Percentiles rank a stretch among this genome's conserved stretches.
These are phyloP conservation scores for Sinapis alba DNA, from an alignment of 441 rosid genomes.

Conservation along the genomic window DNA sequence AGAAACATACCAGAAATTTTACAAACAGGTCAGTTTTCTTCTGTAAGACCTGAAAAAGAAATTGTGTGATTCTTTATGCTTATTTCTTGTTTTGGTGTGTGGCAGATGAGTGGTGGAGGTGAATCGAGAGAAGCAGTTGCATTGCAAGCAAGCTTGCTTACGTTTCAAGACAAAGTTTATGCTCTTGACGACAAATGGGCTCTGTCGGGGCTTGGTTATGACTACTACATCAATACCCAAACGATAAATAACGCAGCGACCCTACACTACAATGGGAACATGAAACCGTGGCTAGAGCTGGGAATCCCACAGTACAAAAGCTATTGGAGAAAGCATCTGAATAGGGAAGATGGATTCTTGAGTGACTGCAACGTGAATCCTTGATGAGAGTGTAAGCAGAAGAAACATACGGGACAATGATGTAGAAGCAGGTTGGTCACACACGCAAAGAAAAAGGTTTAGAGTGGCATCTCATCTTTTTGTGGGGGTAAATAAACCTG, in stretches of 20 bases:
- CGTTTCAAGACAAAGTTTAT: constrained; percentile 71
- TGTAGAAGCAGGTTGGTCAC: not conserved
- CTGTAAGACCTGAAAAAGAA: not conserved
- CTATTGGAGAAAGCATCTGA: constrained; percentile 82
- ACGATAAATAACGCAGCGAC: constrained; percentile 62
- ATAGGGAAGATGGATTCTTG: constrained; percentile 62
- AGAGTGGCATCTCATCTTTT: not conserved
- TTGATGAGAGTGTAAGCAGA: constrained; percentile 18
- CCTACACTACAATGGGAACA: constrained; percentile 89
- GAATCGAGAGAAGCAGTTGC: constrained; percentile 51
- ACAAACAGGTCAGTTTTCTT: constrained; percentile 58
- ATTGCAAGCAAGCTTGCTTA: constrained; percentile 71
- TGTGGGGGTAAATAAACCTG: not conserved
- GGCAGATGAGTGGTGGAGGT: constrained; percentile 50
- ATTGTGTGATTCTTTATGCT: not conserved
- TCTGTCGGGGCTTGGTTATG: constrained; percentile 82
- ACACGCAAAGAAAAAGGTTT: not conserved
- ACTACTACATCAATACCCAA: constrained; percentile 48
- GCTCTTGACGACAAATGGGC: constrained; percentile 64
- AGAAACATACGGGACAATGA: not conserved
- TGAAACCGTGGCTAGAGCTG: constrained; percentile 98
- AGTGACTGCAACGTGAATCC: constrained; percentile 87
- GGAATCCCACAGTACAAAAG: constrained; percentile 81
- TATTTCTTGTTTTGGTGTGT: constrained; percentile 8
- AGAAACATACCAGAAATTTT: constrained; percentile 59